These are phyloP conservation scores for Hirschioporus abietinus DNA, from an alignment of 768 basidiomycete genomes.

Conservation along the genomic window DNA sequence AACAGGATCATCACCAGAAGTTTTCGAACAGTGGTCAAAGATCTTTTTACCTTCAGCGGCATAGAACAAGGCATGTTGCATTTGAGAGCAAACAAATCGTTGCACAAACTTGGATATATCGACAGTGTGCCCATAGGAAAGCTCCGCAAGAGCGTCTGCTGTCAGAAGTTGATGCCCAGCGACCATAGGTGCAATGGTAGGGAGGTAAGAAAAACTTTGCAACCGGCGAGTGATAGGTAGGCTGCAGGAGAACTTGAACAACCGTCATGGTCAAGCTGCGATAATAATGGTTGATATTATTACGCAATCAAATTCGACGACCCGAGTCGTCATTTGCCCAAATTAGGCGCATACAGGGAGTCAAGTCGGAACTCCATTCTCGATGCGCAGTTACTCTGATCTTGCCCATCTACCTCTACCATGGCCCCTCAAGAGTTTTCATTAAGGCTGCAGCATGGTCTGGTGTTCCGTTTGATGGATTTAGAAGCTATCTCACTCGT, in stretches of 20 bases:
- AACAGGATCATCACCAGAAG: neutral
- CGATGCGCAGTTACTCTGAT: neutral
- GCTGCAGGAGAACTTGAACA: too few relatives aligned
- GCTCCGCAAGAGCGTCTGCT: neutral
- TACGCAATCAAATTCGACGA: too few relatives aligned
- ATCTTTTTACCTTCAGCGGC: neutral
- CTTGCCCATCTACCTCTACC: constrained; percentile 17
- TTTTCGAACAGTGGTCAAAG: neutral
- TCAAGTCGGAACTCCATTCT: neutral
- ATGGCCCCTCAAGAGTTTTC: constrained; percentile 51
- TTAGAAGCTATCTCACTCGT: neutral
- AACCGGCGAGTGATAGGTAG: neutral
- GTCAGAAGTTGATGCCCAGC: neutral
- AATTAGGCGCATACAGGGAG: neutral
- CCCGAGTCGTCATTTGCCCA: neutral
- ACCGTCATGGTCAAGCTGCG: too few relatives aligned
- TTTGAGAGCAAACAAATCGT: neutral
- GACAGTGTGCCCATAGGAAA: neutral
- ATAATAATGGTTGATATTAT: too few relatives aligned
- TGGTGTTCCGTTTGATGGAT: constrained; percentile 8
- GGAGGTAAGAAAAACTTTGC: neutral
- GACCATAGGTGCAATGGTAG: neutral
- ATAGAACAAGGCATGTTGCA: neutral
- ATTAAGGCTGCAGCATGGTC: constrained; percentile 59
- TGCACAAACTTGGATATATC: neutral